Conservation (phyloP, 495 filamentous ascomycete genomes). For the Lophiotrema nucula region DNA sequence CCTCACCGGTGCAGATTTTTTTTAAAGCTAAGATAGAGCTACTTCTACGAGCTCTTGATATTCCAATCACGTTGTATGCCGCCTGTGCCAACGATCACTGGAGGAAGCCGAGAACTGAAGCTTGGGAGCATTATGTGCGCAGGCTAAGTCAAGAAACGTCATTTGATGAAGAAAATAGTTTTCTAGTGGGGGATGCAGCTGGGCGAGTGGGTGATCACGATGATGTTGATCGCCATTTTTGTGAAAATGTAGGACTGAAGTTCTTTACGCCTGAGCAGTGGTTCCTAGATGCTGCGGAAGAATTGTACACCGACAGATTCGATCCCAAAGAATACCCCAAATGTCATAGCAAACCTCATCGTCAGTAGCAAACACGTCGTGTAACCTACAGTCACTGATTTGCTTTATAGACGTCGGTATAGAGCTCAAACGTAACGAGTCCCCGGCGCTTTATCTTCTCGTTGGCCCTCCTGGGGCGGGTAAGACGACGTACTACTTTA, state of each 20-base stretch:
- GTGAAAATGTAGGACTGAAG: conserved; percentile 7
- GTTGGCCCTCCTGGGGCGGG: conserved; percentile 9
- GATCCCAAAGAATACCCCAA: neutral
- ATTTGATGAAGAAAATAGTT: neutral
- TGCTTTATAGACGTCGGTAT: neutral
- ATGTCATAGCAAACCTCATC: neutral
- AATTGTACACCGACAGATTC: neutral
- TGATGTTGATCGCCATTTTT: conserved; percentile 10
- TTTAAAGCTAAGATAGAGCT: conserved; percentile 4
- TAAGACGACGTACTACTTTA: conserved; percentile 9
- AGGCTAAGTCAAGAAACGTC: neutral
- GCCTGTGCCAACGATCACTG: conserved; percentile 16
- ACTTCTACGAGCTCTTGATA: conserved; percentile 3
- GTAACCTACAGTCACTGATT: neutral
- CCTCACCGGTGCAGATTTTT: neutral
- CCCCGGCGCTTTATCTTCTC: neutral
- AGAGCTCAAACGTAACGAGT: neutral
- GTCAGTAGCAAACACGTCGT: neutral
- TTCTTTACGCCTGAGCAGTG: conserved; percentile 8
- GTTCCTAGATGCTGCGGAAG: neutral
- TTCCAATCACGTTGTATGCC: conserved; percentile 5
- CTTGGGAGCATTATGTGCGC: neutral
- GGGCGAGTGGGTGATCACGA: conserved; percentile 6
- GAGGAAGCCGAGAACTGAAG: conserved; percentile 8
- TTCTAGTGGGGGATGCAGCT: conserved; percentile 13